Percentiles rank a stretch among this genome's conserved stretches.
Conservation (phyloP, 129 eudicot genomes). For the Cynara cardunculus region DNA sequence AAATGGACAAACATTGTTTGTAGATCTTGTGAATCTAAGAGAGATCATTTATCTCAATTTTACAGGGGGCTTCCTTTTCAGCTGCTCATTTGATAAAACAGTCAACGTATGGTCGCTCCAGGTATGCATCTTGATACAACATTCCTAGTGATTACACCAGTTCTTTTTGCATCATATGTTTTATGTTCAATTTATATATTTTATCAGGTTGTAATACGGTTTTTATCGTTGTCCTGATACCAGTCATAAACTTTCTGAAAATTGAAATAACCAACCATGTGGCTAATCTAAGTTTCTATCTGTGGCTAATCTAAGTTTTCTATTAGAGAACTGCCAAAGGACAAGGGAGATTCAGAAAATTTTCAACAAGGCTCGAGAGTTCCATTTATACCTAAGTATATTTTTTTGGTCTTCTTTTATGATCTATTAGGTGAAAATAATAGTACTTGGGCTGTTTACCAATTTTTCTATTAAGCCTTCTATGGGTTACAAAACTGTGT, state of each 20-base stretch:
- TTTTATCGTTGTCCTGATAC: not conserved
- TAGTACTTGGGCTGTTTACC: not conserved
- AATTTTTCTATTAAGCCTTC: not conserved
- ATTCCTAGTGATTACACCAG: not conserved
- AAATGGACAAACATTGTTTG: not conserved
- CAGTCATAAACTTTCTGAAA: not conserved
- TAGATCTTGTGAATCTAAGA: conserved; percentile 5
- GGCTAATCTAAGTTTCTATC: not conserved
- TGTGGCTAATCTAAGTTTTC: no score
- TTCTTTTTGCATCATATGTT: not conserved
- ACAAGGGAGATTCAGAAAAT: not conserved
- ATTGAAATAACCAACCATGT: not conserved
- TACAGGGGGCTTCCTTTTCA: conserved; percentile 81
- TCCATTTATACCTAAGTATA: not conserved
- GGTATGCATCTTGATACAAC: conserved; percentile 25
- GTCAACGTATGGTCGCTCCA: conserved; percentile 77
- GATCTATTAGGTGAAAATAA: not conserved
- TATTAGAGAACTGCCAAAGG: not conserved
- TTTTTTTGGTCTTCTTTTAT: not conserved
- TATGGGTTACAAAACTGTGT: not conserved
- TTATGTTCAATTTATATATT: not conserved
- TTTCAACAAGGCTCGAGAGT: no score
- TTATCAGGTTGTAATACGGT: not conserved
- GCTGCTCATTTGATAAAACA: conserved; percentile 82
- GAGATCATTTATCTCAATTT: conserved; percentile 15